These are phyloP conservation scores for Phytopythium ostracodes DNA, from an alignment of 352 stramenopile genomes.

Conservation along the genomic window DNA sequence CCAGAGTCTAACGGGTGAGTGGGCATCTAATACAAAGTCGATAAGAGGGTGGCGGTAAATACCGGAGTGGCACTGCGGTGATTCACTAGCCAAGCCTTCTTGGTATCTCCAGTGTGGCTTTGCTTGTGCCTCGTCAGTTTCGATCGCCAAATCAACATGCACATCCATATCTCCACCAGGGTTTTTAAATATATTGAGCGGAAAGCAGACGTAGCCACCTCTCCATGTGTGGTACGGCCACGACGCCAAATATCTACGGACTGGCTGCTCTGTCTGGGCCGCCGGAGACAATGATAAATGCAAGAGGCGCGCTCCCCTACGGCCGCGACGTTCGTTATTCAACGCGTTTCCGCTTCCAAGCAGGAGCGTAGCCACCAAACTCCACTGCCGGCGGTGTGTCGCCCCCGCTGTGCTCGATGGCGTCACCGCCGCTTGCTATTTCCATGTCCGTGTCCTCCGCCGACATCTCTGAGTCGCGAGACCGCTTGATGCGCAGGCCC, in stretches of 20 bases:
- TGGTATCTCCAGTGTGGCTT: too few relatives aligned
- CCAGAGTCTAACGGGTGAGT: too few relatives aligned
- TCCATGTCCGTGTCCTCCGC: slow-evolving; percentile 30
- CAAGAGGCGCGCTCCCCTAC: not conserved
- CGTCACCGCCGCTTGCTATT: slow-evolving; percentile 18
- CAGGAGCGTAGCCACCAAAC: slow-evolving; percentile 18
- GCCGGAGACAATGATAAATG: not conserved
- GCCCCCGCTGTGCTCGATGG: slow-evolving; percentile 9
- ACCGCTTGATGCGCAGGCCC: slow-evolving; percentile 49
- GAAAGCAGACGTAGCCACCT: not conserved
- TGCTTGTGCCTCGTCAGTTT: too few relatives aligned
- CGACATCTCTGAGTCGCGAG: slow-evolving; percentile 31
- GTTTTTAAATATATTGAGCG: slow-evolving; percentile 6
- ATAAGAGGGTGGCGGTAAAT: too few relatives aligned
- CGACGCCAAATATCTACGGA: not conserved
- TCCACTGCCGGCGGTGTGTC: slow-evolving; percentile 37
- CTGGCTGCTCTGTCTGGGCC: not conserved
- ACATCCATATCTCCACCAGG: too few relatives aligned
- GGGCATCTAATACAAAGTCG: too few relatives aligned
- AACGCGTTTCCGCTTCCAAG: slow-evolving; percentile 64
- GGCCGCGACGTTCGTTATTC: slow-evolving; percentile 22
- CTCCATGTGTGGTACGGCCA: not conserved
- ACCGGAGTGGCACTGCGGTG: too few relatives aligned
- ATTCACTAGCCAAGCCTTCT: too few relatives aligned
- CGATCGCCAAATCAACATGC: too few relatives aligned